phyloP scores from a whole-genome alignment of 768 basidiomycete genomes.

The Pluteus cervinus region DNA sequence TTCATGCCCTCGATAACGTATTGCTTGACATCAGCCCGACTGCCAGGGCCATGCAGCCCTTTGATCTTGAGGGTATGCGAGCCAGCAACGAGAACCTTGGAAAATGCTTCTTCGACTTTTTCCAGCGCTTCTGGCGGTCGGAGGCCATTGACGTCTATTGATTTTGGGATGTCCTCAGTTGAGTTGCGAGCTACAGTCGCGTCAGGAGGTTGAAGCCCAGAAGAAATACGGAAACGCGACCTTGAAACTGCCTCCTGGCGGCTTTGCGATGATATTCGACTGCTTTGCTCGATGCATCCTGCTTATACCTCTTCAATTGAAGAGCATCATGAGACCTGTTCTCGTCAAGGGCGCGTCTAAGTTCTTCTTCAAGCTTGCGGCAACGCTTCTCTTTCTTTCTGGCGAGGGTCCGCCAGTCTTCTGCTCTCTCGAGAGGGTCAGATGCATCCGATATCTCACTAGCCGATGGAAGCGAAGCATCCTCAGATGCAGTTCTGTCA shows the following conservation, averaged over 20 bases:
- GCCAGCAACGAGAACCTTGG: slow-evolving; percentile 28
- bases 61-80: slow-evolving; percentile 41
- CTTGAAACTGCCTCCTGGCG: slow-evolving; percentile 36
- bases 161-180: slow-evolving; percentile 27
- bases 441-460: slow-evolving; percentile 24
- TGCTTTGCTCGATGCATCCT: slow-evolving; percentile 26
- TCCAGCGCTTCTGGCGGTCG: slow-evolving; percentile 40
- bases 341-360: slow-evolving; percentile 23
- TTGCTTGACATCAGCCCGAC: slow-evolving; percentile 75
- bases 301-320: slow-evolving; percentile 29
- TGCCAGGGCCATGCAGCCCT: slow-evolving; percentile 71
- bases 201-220: slow-evolving; percentile 4
- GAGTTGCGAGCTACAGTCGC: slow-evolving; percentile 21
- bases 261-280: slow-evolving; percentile 39
- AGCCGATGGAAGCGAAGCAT: slow-evolving; percentile 23
- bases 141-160: slow-evolving; percentile 45
- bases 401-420: slow-evolving; percentile 33
- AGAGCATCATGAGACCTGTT: slow-evolving; percentile 32
- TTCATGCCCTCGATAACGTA: slow-evolving; percentile 73
- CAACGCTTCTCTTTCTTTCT: slow-evolving; percentile 28
- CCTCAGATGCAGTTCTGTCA: background rate
- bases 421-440: slow-evolving; percentile 27
- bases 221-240: slow-evolving; percentile 21
- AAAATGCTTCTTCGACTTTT: slow-evolving; percentile 35
- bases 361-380: slow-evolving; percentile 17